Evolutionary conservation across 352 stramenopile genomes (phyloP).

Genomic region (Pythium aquatile): DNA sequence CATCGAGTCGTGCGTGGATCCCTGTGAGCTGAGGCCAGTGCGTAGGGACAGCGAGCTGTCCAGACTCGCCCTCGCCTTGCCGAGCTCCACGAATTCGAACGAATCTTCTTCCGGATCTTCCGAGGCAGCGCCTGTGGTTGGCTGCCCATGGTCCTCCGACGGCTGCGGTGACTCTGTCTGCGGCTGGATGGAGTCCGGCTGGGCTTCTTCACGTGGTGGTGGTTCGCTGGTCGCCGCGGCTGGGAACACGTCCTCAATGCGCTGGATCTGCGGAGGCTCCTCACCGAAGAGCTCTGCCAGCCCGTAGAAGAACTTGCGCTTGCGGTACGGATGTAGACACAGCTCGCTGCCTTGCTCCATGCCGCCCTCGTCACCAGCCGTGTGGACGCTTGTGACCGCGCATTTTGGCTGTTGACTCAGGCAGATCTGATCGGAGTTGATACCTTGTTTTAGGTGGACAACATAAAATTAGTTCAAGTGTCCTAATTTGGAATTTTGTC

Average conservation of each 20-base stretch:
- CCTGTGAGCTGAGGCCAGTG: conserved; percentile 28
- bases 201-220: not conserved
- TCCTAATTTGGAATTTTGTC: too few species aligned
- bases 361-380: not conserved
- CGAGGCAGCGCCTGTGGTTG: not conserved
- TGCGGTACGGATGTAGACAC: conserved; percentile 57
- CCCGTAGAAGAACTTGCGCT: conserved; percentile 79
- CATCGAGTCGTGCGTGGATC: conserved; percentile 50
- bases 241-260: conserved; percentile 38
- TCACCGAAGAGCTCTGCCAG: conserved; percentile 53
- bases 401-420: not conserved
- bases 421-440: too few species aligned
- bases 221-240: not conserved
- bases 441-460: not conserved
- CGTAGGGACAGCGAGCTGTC: conserved; percentile 21
- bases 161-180: not conserved
- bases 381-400: not conserved
- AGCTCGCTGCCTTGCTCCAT: conserved; percentile 8
- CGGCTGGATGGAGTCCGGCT: not conserved
- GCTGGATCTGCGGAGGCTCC: conserved; percentile 31
- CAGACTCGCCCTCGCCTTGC: conserved; percentile 22
- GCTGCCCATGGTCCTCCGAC: not conserved
- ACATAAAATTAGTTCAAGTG: not conserved
- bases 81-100: conserved; percentile 51
- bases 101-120: conserved; percentile 32